Evolutionary conservation across 2,329 filamentous ascomycete genomes (phyloP), one percentile per base, ranked within the genome.

Genomic region (Verticillium zaregamsianum): DNA sequence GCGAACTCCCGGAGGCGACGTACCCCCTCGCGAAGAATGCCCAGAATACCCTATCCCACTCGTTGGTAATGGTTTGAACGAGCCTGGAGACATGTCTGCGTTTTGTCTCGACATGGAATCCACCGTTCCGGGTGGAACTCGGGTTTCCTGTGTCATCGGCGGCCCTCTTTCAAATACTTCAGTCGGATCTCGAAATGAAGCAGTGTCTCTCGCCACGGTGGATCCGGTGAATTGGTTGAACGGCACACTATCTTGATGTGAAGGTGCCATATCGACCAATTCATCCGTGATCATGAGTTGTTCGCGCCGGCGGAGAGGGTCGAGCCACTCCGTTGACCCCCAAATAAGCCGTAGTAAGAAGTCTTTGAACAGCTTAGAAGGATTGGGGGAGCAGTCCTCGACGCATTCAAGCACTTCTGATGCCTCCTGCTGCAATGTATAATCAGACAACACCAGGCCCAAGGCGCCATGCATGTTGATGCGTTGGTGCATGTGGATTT

Each of bases 401-500:
- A 67, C 57, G 2, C 58, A 49, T 2, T 28, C 32, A 2, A 69
- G 49, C 2, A 66, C 63, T 0, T 62, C 59, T 33, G 61, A 65
- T 0, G 68, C 68, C 52, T 66, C 65, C 9, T 54, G 56, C 4
- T 68, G 68, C 3, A 70, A 39, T 4, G 68, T 66, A 2, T 58
- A 55, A 7, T 62, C 59, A 0, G 64, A 59, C 20, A 66, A 65
- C 2, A 62, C 49, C 1, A 62, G 28, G 1, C 62, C 62, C 2
- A 66, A 23, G 32, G 60, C 25, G 11, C 28, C 20, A 25, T 64
- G 62, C 40, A 60, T 58, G 4, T 32, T 20, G 14, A 63, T 25
- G 23, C 59, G 55, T 1, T 57, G 39, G 5, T 56, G 59, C 0
- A 73, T 25, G 1, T 66, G 66, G 3, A 56, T n/a, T 37, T 73